These are phyloP conservation scores for Penicillium sp. DNA, from an alignment of 2,329 filamentous ascomycete species.

Conservation along the genomic window DNA sequence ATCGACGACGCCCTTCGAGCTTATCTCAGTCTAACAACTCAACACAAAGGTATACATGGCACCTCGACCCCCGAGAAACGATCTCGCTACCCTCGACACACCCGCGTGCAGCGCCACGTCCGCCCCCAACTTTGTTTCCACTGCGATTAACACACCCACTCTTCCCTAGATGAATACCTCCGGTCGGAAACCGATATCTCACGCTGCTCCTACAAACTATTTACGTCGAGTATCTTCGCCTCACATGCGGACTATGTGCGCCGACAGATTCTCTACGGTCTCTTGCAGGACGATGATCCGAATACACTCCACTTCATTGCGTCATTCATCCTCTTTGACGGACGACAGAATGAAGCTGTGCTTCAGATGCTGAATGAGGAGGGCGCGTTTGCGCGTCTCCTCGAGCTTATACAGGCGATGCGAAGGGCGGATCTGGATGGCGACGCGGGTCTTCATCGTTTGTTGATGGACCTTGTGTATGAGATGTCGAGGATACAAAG, in stretches of 20 bases:
- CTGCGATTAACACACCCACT: conserved; percentile 13
- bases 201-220: conserved; percentile 73
- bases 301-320: conserved; percentile 77
- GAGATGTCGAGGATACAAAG: conserved; percentile 94
- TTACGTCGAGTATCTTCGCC: conserved; percentile 71
- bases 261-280: conserved; percentile 85
- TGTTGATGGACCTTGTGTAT: conserved; percentile 85
- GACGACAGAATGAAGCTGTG: conserved; percentile 69
- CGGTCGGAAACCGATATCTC: conserved; percentile 75
- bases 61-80: not conserved
- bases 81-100: not conserved
- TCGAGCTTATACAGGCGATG: conserved; percentile 73
- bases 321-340: conserved; percentile 83
- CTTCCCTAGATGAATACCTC: conserved; percentile 62
- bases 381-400: conserved; percentile 75
- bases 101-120: not conserved
- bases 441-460: conserved; percentile 65
- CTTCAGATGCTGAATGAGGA: conserved; percentile 87
- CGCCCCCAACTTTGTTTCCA: not conserved
- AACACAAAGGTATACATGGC: conserved; percentile 58
- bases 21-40: conserved; percentile 76
- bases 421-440: conserved; percentile 50
- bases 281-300: conserved; percentile 81
- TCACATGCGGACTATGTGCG: conserved; percentile 81
- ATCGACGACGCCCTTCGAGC: conserved; percentile 84